phyloP scores from a whole-genome alignment of 164 flowering plant species.

The Tetracentron sinense region DNA sequence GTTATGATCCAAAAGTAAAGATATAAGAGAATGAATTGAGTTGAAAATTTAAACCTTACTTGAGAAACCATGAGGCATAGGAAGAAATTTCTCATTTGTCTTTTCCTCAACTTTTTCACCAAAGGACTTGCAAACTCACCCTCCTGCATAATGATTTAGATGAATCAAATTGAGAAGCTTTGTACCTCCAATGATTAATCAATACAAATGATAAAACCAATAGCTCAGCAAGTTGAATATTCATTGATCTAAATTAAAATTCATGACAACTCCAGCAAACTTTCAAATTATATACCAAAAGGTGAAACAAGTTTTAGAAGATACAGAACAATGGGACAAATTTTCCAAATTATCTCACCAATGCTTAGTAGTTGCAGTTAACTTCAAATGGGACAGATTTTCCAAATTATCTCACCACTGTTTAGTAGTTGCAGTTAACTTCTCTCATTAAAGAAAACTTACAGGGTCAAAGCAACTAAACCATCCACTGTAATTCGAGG shows the following conservation, averaged over 20 bases:
- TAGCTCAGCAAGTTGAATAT: background rate
- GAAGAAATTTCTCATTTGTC: slow-evolving; percentile 91
- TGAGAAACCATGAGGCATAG: slow-evolving; percentile 95
- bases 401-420: background rate
- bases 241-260: no score
- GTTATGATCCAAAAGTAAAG: no score
- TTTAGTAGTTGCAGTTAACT: background rate
- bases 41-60: slow-evolving; percentile 30
- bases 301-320: no score
- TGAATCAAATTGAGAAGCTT: background rate
- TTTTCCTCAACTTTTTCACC: slow-evolving; percentile 73
- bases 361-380: background rate
- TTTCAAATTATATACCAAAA: no score
- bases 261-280: background rate
- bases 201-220: background rate
- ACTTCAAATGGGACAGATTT: background rate
- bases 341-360: background rate
- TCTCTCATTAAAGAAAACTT: no score
- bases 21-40: background rate
- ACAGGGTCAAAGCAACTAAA: no score
- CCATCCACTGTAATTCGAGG: no score
- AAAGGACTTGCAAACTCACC: slow-evolving; percentile 76
- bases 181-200: background rate
- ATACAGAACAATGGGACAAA: background rate
- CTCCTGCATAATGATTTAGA: slow-evolving; percentile 42